These are phyloP conservation scores for Ceratocystis cacaofunesta DNA, from an alignment of 2,329 filamentous ascomycete genomes.

Conservation along the genomic window DNA sequence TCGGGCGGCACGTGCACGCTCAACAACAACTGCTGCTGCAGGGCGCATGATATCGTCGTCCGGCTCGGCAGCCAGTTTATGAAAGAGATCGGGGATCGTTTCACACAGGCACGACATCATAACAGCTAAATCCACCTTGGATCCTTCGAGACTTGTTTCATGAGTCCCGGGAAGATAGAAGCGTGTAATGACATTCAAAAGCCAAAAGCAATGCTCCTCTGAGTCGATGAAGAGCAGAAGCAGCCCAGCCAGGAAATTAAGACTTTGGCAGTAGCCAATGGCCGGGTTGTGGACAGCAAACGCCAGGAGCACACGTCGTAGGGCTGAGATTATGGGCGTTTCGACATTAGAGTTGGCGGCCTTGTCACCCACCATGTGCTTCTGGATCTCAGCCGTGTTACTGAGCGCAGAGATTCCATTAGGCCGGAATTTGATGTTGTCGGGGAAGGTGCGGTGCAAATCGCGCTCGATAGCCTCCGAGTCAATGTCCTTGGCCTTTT, in stretches of 20 bases:
- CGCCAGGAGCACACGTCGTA: conserved; percentile 74
- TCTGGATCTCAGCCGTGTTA: conserved; percentile 24
- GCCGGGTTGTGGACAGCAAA: conserved; percentile 82
- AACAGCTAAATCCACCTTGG: conserved; percentile 86
- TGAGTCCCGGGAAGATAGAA: conserved; percentile 84
- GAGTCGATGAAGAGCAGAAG: conserved; percentile 74
- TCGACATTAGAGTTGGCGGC: conserved; percentile 24
- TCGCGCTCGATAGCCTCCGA: conserved; percentile 87
- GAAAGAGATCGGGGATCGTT: conserved; percentile 68
- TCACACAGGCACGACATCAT: conserved; percentile 79
- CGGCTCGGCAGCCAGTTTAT: conserved; percentile 69
- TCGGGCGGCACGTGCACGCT: conserved; percentile 18
- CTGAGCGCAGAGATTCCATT: conserved; percentile 26
- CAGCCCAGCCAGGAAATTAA: conserved; percentile 87
- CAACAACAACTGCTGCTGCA: conserved; percentile 19
- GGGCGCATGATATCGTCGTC: conserved; percentile 33
- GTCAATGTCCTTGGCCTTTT: conserved; percentile 54
- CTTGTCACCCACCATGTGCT: conserved; percentile 27
- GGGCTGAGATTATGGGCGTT: conserved; percentile 55
- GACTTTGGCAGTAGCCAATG: conserved; percentile 88
- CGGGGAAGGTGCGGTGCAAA: conserved; percentile 83
- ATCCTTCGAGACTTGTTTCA: conserved; percentile 75
- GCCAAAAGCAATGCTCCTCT: conserved; percentile 84
- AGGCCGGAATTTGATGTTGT: conserved; percentile 82
- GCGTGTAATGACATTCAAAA: conserved; percentile 82